Conservation (phyloP, 805 yeast species). For the Saccharomyces eubayanus region DNA sequence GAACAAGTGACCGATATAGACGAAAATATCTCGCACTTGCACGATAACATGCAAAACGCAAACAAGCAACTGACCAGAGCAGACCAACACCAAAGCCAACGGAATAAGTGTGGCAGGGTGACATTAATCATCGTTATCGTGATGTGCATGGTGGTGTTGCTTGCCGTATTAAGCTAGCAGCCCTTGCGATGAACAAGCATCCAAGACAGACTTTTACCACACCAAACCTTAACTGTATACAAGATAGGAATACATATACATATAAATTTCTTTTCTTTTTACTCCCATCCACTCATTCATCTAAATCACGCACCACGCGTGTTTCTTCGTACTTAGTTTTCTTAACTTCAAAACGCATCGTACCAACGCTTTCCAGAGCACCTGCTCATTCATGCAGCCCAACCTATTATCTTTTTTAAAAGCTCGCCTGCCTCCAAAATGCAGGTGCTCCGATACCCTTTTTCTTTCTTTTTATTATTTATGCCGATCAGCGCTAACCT, state of each 20-base stretch:
- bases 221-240: background rate
- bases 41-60: conserved; percentile 61
- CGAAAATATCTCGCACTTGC: conserved; percentile 59
- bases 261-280: background rate
- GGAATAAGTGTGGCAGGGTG: conserved; percentile 68
- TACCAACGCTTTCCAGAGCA: background rate
- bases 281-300: too few relatives aligned
- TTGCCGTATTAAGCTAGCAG: conserved; percentile 36
- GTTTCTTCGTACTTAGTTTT: background rate
- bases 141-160: conserved; percentile 47
- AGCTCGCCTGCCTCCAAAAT: background rate
- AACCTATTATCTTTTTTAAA: background rate
- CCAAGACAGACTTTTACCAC: background rate
- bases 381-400: background rate
- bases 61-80: conserved; percentile 64
- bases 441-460: background rate
- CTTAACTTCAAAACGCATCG: background rate
- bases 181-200: background rate
- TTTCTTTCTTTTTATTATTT: background rate
- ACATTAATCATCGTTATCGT: conserved; percentile 51
- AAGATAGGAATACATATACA: background rate
- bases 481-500: background rate
- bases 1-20: conserved; percentile 77
- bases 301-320: background rate
- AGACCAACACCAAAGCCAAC: conserved; percentile 59